phyloP scores from a whole-genome alignment of 305 asterid genomes.

The Caryopteris hybrid region DNA sequence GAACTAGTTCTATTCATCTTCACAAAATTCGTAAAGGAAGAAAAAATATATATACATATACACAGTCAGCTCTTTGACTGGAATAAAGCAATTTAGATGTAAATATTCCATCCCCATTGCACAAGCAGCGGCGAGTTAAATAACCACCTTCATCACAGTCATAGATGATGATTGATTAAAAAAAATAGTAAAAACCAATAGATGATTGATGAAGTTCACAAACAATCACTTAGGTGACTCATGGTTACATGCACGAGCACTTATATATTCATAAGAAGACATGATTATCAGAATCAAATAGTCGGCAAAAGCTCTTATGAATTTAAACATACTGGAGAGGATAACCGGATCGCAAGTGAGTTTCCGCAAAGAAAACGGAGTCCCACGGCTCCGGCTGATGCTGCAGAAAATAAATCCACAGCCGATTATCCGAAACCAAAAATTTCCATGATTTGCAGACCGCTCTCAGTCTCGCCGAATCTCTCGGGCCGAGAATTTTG shows the following conservation, averaged over 20 bases:
- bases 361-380: constrained; percentile 73
- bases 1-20: background rate
- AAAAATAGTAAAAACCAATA: too few relatives aligned
- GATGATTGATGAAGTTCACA: background rate
- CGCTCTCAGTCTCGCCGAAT: constrained; percentile 57
- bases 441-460: constrained; percentile 82
- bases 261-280: background rate
- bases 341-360: constrained; percentile 64
- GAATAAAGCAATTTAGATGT: background rate
- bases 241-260: background rate
- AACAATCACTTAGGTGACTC: background rate
- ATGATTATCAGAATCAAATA: background rate
- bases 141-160: background rate
- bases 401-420: constrained; percentile 91
- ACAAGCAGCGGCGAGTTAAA: background rate
- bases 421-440: constrained; percentile 68
- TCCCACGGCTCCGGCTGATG: constrained; percentile 72
- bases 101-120: background rate
- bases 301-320: background rate
- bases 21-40: background rate
- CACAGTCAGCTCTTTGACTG: background rate
- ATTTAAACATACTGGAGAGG: constrained; percentile 57
- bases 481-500: constrained; percentile 67
- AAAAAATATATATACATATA: background rate
- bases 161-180: too few relatives aligned